Evolutionary conservation across 1,284 basidiomycete genomes (phyloP).

Genomic region (Ganoderma lucidum): DNA sequence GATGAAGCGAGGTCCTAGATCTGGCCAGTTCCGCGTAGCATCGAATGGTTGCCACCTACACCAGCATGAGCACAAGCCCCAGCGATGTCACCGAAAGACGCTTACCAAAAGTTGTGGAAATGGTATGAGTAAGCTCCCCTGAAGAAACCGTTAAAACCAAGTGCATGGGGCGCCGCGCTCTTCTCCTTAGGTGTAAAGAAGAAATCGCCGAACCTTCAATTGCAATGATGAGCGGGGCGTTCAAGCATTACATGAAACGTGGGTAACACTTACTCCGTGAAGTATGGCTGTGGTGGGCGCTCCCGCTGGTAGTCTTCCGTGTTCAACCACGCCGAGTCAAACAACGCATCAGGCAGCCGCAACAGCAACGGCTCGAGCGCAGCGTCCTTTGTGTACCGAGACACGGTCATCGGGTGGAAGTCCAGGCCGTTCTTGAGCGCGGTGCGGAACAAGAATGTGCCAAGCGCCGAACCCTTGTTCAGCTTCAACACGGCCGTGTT

Average conservation of each 20-base stretch:
- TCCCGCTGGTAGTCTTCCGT: constrained; percentile 73
- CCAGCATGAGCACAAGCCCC: not conserved
- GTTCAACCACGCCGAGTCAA: constrained; percentile 76
- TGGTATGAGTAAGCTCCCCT: constrained; percentile 75
- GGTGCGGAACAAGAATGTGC: constrained; percentile 72
- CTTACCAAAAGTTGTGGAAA: constrained; percentile 55
- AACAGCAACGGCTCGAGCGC: constrained; percentile 64
- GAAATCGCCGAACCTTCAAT: constrained; percentile 63
- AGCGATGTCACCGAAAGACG: not conserved
- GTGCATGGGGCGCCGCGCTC: constrained; percentile 60
- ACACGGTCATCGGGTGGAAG: constrained; percentile 77
- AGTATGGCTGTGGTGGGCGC: constrained; percentile 72
- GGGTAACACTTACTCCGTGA: constrained; percentile 56
- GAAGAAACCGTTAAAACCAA: constrained; percentile 76
- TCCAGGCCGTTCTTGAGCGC: constrained; percentile 74
- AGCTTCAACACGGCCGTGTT: constrained; percentile 77
- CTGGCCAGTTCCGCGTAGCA: constrained; percentile 88
- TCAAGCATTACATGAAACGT: not conserved
- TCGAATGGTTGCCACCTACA: constrained; percentile 95
- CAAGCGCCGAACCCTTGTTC: constrained; percentile 69
- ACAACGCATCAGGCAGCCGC: constrained; percentile 70
- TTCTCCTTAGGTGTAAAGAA: constrained; percentile 65
- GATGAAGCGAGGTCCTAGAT: constrained; percentile 83
- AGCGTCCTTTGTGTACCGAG: constrained; percentile 69
- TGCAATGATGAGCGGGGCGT: constrained; percentile 16